Evolutionary conservation across 2,329 filamentous ascomycete species (phyloP).

Genomic region (Thelonectria discophora): DNA sequence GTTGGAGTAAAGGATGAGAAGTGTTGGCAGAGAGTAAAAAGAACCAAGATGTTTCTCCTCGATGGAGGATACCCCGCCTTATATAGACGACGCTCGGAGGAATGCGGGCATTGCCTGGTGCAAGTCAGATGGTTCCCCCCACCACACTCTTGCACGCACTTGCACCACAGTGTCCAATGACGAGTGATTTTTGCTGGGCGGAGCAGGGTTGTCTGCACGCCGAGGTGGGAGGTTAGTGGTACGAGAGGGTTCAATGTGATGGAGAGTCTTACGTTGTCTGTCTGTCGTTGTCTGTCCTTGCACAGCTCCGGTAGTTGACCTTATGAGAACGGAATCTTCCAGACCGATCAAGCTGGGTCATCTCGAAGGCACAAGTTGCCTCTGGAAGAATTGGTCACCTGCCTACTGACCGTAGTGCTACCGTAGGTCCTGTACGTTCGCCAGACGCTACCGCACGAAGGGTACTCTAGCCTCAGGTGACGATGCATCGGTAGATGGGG

Average conservation of each 20-base stretch:
- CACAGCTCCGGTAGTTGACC: too few relatives aligned
- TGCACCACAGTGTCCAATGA: slow-evolving; percentile 14
- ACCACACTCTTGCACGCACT: slow-evolving; percentile 12
- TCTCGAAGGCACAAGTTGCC: too few relatives aligned
- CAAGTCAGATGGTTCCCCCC: slow-evolving; percentile 21
- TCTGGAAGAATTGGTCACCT: too few relatives aligned
- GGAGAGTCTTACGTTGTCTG: too few relatives aligned
- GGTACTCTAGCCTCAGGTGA: slow-evolving; percentile 7
- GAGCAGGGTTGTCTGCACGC: slow-evolving; percentile 17
- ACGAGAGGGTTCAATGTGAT: slow-evolving; percentile 34
- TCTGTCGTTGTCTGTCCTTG: too few relatives aligned
- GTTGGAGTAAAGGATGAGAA: slow-evolving; percentile 14
- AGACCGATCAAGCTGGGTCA: too few relatives aligned
- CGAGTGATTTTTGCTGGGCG: slow-evolving; percentile 40
- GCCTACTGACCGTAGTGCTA: too few relatives aligned
- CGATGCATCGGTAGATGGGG: not conserved
- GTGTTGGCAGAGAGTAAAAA: slow-evolving; percentile 22
- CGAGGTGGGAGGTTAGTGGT: slow-evolving; percentile 16
- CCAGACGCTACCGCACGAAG: too few relatives aligned
- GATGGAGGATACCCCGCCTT: slow-evolving; percentile 34
- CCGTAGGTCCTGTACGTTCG: too few relatives aligned
- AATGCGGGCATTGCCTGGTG: slow-evolving; percentile 32
- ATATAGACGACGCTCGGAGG: slow-evolving; percentile 38
- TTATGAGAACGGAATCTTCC: too few relatives aligned
- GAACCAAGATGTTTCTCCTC: not conserved